A percentile compares a stretch with the other conserved stretches of the same genome.
Conservation (phyloP, 257 asterid genomes). For the Nicotiana noctiflora region DNA sequence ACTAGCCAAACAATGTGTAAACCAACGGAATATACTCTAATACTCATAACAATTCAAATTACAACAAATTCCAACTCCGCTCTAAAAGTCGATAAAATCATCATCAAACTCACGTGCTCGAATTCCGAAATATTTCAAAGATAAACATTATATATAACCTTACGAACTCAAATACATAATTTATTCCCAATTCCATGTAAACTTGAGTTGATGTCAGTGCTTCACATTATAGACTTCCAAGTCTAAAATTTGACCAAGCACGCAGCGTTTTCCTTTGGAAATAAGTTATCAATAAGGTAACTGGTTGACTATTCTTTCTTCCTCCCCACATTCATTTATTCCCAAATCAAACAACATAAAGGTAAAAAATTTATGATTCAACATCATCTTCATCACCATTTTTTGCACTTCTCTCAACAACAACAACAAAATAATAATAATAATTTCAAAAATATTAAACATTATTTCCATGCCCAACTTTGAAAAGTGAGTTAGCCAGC, state of each 20-base stretch:
- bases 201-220: not conserved
- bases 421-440: too few species aligned
- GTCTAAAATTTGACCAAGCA: constrained; percentile 8
- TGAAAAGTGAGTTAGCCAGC: constrained; percentile 4
- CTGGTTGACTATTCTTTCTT: not conserved
- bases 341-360: not conserved
- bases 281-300: not conserved
- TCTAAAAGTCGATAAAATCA: too few species aligned
- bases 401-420: not conserved
- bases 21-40: too few species aligned
- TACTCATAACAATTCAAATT: too few species aligned
- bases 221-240: not conserved
- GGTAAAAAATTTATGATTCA: not conserved
- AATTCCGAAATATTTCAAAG: too few species aligned
- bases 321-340: not conserved
- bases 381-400: not conserved
- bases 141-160: too few species aligned
- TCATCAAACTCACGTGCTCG: too few species aligned
- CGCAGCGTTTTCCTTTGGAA: not conserved
- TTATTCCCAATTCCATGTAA: too few species aligned
- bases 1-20: too few species aligned
- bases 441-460: not conserved
- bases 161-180: too few species aligned
- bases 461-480: not conserved
- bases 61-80: too few species aligned